Percentiles rank a stretch among this genome's conserved stretches.
These are phyloP conservation scores for Trichoderma arundinaceum DNA, from an alignment of 2,329 filamentous ascomycete genomes.

Conservation along the genomic window DNA sequence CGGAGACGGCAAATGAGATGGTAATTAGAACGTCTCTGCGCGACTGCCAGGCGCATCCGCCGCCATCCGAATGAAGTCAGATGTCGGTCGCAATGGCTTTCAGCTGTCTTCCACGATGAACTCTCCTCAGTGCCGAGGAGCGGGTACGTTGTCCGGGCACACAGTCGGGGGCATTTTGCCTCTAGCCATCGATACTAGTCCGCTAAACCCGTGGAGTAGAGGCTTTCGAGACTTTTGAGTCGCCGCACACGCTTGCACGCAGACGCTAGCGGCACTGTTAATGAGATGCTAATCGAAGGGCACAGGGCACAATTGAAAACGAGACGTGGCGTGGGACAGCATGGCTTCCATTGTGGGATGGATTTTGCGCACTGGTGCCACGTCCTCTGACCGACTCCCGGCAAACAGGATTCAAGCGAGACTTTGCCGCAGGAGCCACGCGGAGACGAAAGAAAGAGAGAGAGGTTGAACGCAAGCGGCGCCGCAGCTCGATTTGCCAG, in stretches of 20 bases:
- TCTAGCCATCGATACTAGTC: background rate
- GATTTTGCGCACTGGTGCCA: background rate
- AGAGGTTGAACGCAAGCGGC: background rate
- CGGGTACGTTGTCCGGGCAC: constrained; percentile 8
- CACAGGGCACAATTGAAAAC: constrained; percentile 8
- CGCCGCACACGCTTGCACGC: background rate
- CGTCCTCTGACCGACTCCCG: background rate
- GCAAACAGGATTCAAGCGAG: background rate
- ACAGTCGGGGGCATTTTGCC: background rate
- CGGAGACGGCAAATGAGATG: constrained; percentile 1
- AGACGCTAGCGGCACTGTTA: constrained; percentile 1
- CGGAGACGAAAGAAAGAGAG: background rate
- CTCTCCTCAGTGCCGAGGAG: background rate
- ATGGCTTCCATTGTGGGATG: constrained; percentile 10
- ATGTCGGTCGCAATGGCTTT: background rate
- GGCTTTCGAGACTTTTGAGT: constrained; percentile 7
- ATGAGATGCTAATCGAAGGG: constrained; percentile 12
- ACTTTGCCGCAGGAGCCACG: too few species aligned
- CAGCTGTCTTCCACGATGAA: background rate
- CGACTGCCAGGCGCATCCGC: background rate
- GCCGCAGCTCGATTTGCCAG: background rate
- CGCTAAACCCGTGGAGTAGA: background rate
- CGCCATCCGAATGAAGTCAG: background rate
- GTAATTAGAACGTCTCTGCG: background rate
- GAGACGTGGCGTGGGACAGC: background rate